Base-by-base conservation (phyloP, 139 green algal species). In the Limnomonas spitsbergensis region DNA sequence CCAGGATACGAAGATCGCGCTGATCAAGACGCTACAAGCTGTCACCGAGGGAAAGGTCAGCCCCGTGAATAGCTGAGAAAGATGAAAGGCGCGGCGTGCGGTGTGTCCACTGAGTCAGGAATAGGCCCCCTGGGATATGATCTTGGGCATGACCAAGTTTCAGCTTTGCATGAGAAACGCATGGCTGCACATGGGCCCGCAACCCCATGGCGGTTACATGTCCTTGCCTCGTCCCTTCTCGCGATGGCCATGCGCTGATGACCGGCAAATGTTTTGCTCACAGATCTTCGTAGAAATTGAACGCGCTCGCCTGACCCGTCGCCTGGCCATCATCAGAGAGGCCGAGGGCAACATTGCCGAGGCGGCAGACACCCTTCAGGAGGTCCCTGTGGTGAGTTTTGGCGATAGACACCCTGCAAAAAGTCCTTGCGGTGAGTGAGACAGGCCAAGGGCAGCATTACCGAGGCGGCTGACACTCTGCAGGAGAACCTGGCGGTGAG, bases 221-320 rank as follows among this genome's bases (percentile, higher is more conserved):
- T n/a, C n/a, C n/a, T n/a, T n/a, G n/a, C n/a, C n/a, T n/a, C n/a
- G n/a, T n/a, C n/a, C n/a, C n/a, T n/a, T n/a, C n/a, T n/a, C n/a
- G n/a, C n/a, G n/a, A n/a, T n/a, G n/a, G n/a, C n/a, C n/a, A n/a
- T n/a, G n/a, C n/a, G n/a, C n/a, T n/a, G n/a, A n/a, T n/a, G n/a
- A n/a, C n/a, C n/a, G n/a, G n/a, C n/a, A n/a, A n/a, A n/a, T n/a
- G n/a, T n/a, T n/a, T 61, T 61, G 14, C 47, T 61, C 24, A 68
- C 90, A 97, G 91, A 99, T 99, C 66, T 99, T 97, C 83, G 95
- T 99, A 42, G 96, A 99, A 89, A 98, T 99, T 78, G 96, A 99
- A 89, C 87, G 96, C 4, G 95, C 96, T 20, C 85, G 96, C 14
- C 85, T 99, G 42, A 97, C 92, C 2, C 87, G 89, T 53, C 87